phyloP scores from a whole-genome alignment of 495 filamentous ascomycete species.

The Penicillium antarcticum region DNA sequence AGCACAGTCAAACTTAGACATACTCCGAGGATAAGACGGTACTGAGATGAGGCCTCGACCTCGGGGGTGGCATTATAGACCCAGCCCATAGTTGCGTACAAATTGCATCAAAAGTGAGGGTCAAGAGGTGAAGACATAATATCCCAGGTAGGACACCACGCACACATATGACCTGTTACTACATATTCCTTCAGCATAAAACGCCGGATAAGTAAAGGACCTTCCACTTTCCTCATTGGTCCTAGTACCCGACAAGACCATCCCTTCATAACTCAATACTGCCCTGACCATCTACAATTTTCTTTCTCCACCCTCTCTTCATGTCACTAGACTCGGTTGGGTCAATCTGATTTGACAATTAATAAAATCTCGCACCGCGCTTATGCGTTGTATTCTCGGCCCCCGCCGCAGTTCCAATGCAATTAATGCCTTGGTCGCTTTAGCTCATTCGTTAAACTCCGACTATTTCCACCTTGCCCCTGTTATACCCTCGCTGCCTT shows the following conservation, averaged over 20 bases:
- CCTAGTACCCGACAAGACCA: background rate
- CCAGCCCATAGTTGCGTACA: conserved; percentile 35
- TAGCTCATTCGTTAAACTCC: background rate
- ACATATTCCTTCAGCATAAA: background rate
- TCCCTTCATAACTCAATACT: background rate
- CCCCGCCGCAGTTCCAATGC: background rate
- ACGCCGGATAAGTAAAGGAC: background rate
- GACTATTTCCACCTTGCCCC: background rate
- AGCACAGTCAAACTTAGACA: conserved; percentile 40
- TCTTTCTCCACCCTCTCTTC: background rate
- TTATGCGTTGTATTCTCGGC: background rate
- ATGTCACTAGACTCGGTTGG: background rate
- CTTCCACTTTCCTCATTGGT: background rate
- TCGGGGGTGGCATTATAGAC: conserved; percentile 42
- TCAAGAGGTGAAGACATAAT: background rate
- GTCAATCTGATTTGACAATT: background rate
- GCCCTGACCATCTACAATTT: background rate
- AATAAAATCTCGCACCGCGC: no score
- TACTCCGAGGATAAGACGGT: conserved; percentile 40
- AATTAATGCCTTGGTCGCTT: background rate
- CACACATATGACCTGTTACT: background rate
- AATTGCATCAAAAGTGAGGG: background rate
- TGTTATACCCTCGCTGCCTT: background rate
- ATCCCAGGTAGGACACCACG: background rate
- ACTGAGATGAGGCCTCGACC: conserved; percentile 37